A percentile compares a stretch with the other conserved stretches of the same genome.
These are phyloP conservation scores for Galeopsis tetrahit DNA, from an alignment of 257 asterid genomes.

Conservation along the genomic window DNA sequence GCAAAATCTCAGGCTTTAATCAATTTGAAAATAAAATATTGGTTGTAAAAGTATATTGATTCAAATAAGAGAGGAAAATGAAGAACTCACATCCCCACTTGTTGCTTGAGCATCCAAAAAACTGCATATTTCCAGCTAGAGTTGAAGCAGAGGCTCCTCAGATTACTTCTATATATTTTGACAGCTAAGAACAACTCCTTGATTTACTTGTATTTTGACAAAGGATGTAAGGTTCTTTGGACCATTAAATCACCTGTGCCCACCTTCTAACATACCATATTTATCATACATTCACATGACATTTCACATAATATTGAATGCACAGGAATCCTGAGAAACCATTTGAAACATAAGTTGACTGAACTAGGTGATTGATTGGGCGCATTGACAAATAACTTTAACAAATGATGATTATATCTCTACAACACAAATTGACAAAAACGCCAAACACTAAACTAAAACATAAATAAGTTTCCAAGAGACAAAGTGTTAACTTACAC, in stretches of 20 bases:
- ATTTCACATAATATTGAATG: not conserved
- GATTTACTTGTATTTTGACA: not conserved
- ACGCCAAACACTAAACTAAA: slow-evolving; percentile 13
- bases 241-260: not conserved
- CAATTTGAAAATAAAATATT: not conserved
- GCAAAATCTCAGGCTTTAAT: slow-evolving; percentile 6
- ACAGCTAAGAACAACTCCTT: not conserved
- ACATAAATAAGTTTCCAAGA: slow-evolving; percentile 21
- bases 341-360: not conserved
- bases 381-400: not conserved
- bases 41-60: not conserved
- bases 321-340: not conserved
- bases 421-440: not conserved
- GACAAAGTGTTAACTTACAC: slow-evolving; percentile 54
- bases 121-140: slow-evolving; percentile 89
- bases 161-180: not conserved
- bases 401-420: slow-evolving; percentile 10
- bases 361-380: not conserved
- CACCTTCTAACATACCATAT: not conserved
- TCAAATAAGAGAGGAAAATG: slow-evolving; percentile 14
- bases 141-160: slow-evolving; percentile 74
- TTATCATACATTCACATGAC: not conserved
- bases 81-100: slow-evolving; percentile 73
- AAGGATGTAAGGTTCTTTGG: not conserved
- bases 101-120: slow-evolving; percentile 90